Evolutionary conservation across 306 rosid genomes (phyloP), one percentile per base, ranked within the genome.

Genomic region (Rubus idaeus): DNA sequence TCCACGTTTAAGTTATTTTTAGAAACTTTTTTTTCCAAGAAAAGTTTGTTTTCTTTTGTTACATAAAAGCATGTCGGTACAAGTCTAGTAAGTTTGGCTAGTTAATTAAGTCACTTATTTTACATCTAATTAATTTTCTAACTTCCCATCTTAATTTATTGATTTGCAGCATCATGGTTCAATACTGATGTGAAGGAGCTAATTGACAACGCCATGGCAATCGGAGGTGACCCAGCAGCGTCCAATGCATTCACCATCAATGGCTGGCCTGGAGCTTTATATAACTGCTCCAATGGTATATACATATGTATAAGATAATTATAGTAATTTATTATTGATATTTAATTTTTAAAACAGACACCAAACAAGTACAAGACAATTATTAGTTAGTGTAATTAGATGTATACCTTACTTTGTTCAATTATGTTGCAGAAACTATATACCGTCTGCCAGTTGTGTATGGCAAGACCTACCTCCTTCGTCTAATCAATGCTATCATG

Each of bases 381-480:
- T 10, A 50, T 16, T 17, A 12, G 35, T 30, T 30, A 12, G 9
- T 52, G 21, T 17, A 52, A 52, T 30, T 30, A 52, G 1, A 5
- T 17, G 23, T 21, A 52, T 18, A 6, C 6, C 14, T 13, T 46
- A 46, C 51, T 46, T 46, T 53, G 10, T 53, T 53, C 10, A 53
- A 53, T 53, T 53, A 53, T 57, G 63, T 21, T 64, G 46, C 75
- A 53, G 60, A 56, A 37, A 52, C 50, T 55, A 67, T 39, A 52
- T 67, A 8, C 20, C 13, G 51, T 42, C 17, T 68, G 3, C 37
- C 58, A 16, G 58, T 76, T 10, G 35, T 8, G 7, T 14, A 8
- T 0, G 75, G 80, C n/a, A 77, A 55, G 58, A 77, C 80, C 2
- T 77, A 77, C 44, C 80, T 68, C 18, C 75, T 77, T 4, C 74